phyloP scores from a whole-genome alignment of 2,329 filamentous ascomycete genomes.

The Fusarium goolgardi region DNA sequence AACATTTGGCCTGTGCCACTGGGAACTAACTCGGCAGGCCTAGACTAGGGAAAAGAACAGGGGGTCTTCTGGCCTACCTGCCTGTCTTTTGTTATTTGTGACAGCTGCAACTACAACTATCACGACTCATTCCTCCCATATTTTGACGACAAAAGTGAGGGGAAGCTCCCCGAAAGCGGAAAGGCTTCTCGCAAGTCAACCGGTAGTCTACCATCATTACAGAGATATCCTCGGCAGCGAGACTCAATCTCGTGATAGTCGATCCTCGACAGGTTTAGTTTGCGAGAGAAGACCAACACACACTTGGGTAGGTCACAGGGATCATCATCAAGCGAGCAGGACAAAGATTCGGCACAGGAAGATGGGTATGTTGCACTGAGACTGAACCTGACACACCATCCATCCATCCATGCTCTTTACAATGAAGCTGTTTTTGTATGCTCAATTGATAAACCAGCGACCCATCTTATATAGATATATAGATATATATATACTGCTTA shows the following conservation, averaged over 20 bases:
- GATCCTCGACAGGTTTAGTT: constrained; percentile 24
- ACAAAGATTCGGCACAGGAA: constrained; percentile 2
- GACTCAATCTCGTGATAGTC: constrained; percentile 33
- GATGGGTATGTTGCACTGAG: constrained; percentile 8
- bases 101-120: constrained; percentile 2
- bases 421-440: not conserved
- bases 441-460: not conserved
- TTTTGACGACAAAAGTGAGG: constrained; percentile 19
- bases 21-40: not conserved
- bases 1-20: constrained; percentile 33
- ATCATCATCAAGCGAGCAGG: constrained; percentile 10
- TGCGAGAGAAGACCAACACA: constrained; percentile 17
- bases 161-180: constrained; percentile 36
- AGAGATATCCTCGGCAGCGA: constrained; percentile 24
- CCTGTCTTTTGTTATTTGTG: constrained; percentile 2
- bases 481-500: not conserved
- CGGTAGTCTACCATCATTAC: not conserved
- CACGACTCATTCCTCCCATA: not conserved
- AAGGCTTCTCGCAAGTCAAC: constrained; percentile 6
- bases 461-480: not conserved
- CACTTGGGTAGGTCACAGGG: constrained; percentile 14
- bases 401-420: not conserved
- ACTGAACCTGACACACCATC: constrained; percentile 7
- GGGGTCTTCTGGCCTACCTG: not conserved
- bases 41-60: not conserved